Conservation (phyloP, 257 asterid species). For the Nemophila menziesii region DNA sequence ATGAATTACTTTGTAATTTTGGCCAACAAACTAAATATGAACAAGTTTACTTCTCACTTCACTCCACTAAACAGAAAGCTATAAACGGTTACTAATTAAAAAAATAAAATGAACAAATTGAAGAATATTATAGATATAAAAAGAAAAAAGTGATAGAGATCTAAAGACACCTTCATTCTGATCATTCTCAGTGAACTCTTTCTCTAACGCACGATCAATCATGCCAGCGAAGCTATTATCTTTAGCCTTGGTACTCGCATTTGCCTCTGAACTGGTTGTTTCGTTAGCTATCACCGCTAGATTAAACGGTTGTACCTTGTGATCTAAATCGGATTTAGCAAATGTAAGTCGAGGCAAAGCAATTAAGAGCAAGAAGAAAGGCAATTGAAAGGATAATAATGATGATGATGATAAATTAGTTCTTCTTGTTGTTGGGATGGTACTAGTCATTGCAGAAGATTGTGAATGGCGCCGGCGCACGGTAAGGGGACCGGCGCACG, state of each 20-base stretch:
- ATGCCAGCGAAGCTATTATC: slow-evolving; percentile 89
- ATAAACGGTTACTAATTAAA: not conserved
- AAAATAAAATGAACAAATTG: slow-evolving; percentile 3
- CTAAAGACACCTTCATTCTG: slow-evolving; percentile 60
- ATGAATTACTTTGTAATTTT: not conserved
- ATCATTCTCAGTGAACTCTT: slow-evolving; percentile 88
- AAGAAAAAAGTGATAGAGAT: slow-evolving; percentile 20
- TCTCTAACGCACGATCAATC: slow-evolving; percentile 90
- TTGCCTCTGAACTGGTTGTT: slow-evolving; percentile 2
- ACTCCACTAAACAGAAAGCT: not conserved
- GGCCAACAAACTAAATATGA: no score
- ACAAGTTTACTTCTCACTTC: not conserved
- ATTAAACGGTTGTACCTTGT: not conserved
- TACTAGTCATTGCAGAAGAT: slow-evolving; percentile 32
- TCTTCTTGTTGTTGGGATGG: slow-evolving; percentile 20
- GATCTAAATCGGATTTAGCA: slow-evolving; percentile 8
- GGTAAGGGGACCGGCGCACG: slow-evolving; percentile 41
- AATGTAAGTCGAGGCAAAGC: slow-evolving; percentile 11
- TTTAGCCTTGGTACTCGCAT: slow-evolving; percentile 25
- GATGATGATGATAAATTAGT: slow-evolving; percentile 14
- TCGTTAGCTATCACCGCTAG: not conserved
- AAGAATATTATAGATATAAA: not conserved
- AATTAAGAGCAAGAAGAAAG: slow-evolving; percentile 8
- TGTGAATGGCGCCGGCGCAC: slow-evolving; percentile 50
- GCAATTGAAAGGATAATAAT: slow-evolving; percentile 7